Percentiles rank a stretch among this genome's conserved stretches.
phyloP scores from a whole-genome alignment of 306 rosid genomes.

The Oxytropis ochrocephala region DNA sequence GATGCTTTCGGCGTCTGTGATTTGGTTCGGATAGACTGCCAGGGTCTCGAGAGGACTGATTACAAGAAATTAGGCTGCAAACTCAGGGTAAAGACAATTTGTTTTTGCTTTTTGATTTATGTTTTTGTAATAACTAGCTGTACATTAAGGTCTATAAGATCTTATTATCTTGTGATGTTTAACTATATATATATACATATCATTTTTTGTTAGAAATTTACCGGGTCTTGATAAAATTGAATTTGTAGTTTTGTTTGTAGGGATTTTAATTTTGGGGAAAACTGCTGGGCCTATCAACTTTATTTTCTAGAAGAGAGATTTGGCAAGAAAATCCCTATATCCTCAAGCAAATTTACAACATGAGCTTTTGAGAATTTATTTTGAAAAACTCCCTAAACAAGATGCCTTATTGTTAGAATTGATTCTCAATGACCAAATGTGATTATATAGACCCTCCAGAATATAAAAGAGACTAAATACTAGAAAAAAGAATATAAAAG shows the following conservation, averaged over 20 bases:
- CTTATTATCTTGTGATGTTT: constrained; percentile 1
- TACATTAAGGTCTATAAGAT: not conserved
- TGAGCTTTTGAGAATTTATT: not conserved
- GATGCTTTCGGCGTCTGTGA: constrained; percentile 74
- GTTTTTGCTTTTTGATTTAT: not conserved
- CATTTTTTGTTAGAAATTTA: not conserved
- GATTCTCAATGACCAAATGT: not conserved
- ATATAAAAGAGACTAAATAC: not conserved
- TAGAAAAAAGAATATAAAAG: not conserved
- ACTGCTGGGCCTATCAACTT: not conserved
- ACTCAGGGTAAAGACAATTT: constrained; percentile 48
- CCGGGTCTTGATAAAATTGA: not conserved
- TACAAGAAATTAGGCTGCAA: constrained; percentile 97
- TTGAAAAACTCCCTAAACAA: not conserved
- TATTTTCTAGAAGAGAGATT: not conserved
- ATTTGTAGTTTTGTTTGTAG: not conserved
- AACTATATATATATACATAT: not conserved
- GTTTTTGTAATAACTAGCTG: not conserved
- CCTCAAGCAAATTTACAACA: not conserved
- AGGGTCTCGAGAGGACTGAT: constrained; percentile 83
- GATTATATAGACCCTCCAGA: not conserved
- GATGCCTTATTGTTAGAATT: not conserved
- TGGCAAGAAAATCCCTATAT: too few species aligned
- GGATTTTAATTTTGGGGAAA: not conserved
- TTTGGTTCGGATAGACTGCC: constrained; percentile 78